Base-by-base conservation (phyloP, 371 early-diverging fungal species). In the Lichtheimia hyalospora region DNA sequence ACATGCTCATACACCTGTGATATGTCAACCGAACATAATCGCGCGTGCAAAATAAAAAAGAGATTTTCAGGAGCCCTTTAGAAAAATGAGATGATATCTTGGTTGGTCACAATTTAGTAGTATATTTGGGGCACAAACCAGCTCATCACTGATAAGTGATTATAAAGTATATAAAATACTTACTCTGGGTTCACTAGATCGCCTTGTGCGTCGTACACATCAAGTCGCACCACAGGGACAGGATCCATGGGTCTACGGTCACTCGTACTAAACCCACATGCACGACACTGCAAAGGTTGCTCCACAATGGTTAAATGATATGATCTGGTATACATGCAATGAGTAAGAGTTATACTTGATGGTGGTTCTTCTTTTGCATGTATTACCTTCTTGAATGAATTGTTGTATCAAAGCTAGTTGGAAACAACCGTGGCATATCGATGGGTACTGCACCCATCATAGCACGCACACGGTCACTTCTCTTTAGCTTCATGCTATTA, bases 191-290 rank as follows among this genome's bases (percentile, higher is more conserved):
- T 54, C 16, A 60, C 60, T 28, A 39, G 54, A 20, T 54, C 52
- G 15, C 63, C 57, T 13, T 60, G 18, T 15, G 69, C 54, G 34
- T 34, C 34, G 16, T 24, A 24, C 15, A 68, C 58, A 14, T 20
- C 23, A 10, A 87, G 73, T 49, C 72, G 75, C 25, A 84, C 75
- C 23, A 89, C 81, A 5, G 89, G 89, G 5, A 88, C 89, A 15
- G 90, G 92, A 63, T 90, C 90, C 41, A 90, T 80, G 5, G 90
- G 89, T 27, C 92, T 68, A 27, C 89, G 67, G 67, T 89, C 34
- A 20, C 54, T 89, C 16, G 84, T 89, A 40, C 85, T 84, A 56
- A 83, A 84, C 1, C 89, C 88, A 48, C 87, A 86, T 73, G 86
- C 81, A 16, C 90, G 77, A 55, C 88, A 88, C 21, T 86, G 74